phyloP scores from a whole-genome alignment of 2,329 filamentous ascomycete species.

The Colletotrichum australisinense region DNA sequence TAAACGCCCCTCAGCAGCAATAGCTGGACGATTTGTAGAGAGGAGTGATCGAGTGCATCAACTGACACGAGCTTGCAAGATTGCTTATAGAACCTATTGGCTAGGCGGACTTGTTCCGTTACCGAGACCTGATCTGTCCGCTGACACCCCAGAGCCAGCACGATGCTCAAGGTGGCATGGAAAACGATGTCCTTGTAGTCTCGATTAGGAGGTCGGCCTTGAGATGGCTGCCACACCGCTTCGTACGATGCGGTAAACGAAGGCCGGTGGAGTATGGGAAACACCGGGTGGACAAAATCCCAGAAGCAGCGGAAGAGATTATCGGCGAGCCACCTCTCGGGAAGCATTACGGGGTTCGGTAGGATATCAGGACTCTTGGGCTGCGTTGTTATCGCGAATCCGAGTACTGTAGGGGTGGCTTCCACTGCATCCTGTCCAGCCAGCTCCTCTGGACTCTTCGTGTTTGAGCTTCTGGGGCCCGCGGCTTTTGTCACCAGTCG shows the following conservation, averaged over 20 bases:
- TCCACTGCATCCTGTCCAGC: neutral
- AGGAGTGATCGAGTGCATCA: conserved; percentile 42
- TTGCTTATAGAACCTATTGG: conserved; percentile 42
- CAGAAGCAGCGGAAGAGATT: conserved; percentile 28
- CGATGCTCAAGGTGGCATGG: conserved; percentile 43
- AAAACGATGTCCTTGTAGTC: conserved; percentile 33
- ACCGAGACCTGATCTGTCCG: conserved; percentile 33
- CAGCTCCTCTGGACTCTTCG: neutral
- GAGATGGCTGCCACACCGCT: conserved; percentile 19
- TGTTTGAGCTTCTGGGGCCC: neutral
- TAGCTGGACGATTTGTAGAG: conserved; percentile 42
- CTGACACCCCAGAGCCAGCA: conserved; percentile 44
- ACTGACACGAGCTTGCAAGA: conserved; percentile 41
- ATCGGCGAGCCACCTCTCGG: conserved; percentile 19
- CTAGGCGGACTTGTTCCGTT: conserved; percentile 24
- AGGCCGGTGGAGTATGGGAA: conserved; percentile 32
- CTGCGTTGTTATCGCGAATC: neutral
- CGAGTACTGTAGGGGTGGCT: neutral
- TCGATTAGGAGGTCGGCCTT: neutral
- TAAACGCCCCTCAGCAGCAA: conserved; percentile 44
- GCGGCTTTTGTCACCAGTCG: neutral
- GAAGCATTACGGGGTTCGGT: conserved; percentile 10
- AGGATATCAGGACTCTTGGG: neutral
- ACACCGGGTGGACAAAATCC: conserved; percentile 37
- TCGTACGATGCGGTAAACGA: conserved; percentile 32